Evolutionary conservation across 2,329 filamentous ascomycete genomes (phyloP), one percentile per base, ranked within the genome.

Genomic region (Phialophora tarda): DNA sequence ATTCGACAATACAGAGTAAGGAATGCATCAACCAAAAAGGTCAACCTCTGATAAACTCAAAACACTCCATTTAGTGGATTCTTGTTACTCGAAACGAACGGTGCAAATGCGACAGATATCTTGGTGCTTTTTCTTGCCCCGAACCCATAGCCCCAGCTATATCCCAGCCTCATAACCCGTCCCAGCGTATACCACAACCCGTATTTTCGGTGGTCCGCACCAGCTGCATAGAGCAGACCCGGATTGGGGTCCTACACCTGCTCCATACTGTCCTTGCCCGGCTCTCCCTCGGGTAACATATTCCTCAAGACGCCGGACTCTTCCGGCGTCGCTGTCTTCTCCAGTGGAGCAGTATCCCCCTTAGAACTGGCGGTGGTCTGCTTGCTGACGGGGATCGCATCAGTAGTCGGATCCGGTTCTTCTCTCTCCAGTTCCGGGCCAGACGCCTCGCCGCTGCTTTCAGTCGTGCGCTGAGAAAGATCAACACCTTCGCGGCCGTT

Each of bases 391-490:
- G 69, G 68, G 44, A 71, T 67, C 12, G 69, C 69, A 55, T 69
- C 69, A 7, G 61, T 72, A 14, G 26, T 59, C 3, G 62, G 60
- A 41, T 70, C 59, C 8, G 64, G 56, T 11, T 64, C 59, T 64
- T 71, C 70, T 54, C 64, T 64, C 34, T 71, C 70, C 10, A 71
- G 28, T 57, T 67, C 53, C 11, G 67, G 59, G 3, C 68, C 71
- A 4, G 63, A 67, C 2, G 54, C 65, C 41, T 65, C 59, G 11
- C 12, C 62, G 55, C 62, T 62, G 59, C 69, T 71, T 38, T 65
- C 69, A 12, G 69, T 72, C 10, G 69, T 70, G 55, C 62, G 60
- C 23, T 66, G 64, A 30, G 69, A 71, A 24, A 72, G 63, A n/a
- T 58, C 59, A n/a, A 57, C 64, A 23, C 34, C 59, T n/a, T 41